A percentile compares a stretch with the other conserved stretches of the same genome.
Conservation (phyloP, 2,329 filamentous ascomycete species). For the Colletotrichum sidae region DNA sequence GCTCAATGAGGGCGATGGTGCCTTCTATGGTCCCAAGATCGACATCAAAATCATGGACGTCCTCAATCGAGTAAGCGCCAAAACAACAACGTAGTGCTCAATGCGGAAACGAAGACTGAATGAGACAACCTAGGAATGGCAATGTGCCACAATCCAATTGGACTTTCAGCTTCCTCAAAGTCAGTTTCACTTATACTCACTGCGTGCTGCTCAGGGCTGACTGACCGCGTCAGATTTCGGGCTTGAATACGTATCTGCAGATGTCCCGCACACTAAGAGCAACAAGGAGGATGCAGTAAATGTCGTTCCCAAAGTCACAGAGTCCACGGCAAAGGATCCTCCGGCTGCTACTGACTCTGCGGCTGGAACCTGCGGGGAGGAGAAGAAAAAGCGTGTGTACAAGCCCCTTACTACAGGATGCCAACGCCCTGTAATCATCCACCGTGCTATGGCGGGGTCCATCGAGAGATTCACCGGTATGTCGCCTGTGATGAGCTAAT, state of each 20-base stretch:
- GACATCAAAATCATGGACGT: constrained; percentile 95
- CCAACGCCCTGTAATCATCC: constrained; percentile 86
- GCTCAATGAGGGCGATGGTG: constrained; percentile 93
- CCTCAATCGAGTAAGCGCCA: constrained; percentile 72
- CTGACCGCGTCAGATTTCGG: constrained; percentile 75
- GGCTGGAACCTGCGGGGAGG: constrained; percentile 58
- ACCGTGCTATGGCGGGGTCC: constrained; percentile 83
- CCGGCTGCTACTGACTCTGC: constrained; percentile 43
- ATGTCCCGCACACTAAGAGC: constrained; percentile 58
- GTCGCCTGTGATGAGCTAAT: background rate
- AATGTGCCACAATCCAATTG: constrained; percentile 94
- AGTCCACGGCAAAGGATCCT: constrained; percentile 50
- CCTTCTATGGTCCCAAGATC: constrained; percentile 99
- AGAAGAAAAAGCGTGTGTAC: constrained; percentile 48
- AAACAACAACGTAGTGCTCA: background rate
- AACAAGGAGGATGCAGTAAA: constrained; percentile 45
- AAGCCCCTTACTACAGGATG: constrained; percentile 74
- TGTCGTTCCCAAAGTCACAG: constrained; percentile 40
- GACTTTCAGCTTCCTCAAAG: constrained; percentile 74
- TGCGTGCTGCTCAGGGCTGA: background rate
- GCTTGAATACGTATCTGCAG: constrained; percentile 84
- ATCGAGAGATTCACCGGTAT: constrained; percentile 58
- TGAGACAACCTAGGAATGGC: constrained; percentile 57
- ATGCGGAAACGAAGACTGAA: constrained; percentile 14
- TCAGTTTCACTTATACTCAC: background rate